Evolutionary conservation across 208 protist species (phyloP), one percentile per base, ranked within the genome.

Genomic region (Acanthamoeba royreba): DNA sequence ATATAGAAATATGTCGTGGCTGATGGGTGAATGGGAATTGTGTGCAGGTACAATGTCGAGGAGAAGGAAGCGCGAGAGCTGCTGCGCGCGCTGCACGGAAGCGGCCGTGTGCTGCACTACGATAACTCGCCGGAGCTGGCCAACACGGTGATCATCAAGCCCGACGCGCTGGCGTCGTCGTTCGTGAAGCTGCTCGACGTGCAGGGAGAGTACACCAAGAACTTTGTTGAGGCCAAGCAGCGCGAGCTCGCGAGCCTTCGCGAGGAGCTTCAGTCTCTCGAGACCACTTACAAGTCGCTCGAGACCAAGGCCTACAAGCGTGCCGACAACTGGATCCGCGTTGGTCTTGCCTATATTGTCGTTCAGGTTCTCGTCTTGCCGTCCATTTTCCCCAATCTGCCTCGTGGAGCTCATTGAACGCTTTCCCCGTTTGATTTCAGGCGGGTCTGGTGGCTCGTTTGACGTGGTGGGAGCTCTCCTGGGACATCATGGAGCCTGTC

Each of bases 391-490:
- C n/a, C n/a, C n/a, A n/a, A n/a, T n/a, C n/a, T n/a, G n/a, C n/a
- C n/a, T n/a, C n/a, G n/a, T n/a, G n/a, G n/a, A n/a, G n/a, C n/a
- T n/a, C n/a, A n/a, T n/a, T n/a, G n/a, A n/a, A n/a, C n/a, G n/a
- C n/a, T n/a, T n/a, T n/a, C n/a, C n/a, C n/a, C n/a, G n/a, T n/a
- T n/a, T n/a, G n/a, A n/a, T n/a, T 19, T 31, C 91, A 93, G 74
- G 93, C 45, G 22, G 93, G 22, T 46, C 17, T 93, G 52, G 38
- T 94, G 31, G 93, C 69, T 87, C 40, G 93, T 43, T 86, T 94
- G 19, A 94, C 93, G 38, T 94, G 93, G 93, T 94, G 93, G 93
- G 93, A 94, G 77, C 31, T 94, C 19, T 94, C 93, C 47, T 94
- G 93, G 93, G 93, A 94, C 86, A 93, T 94, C 42, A 92, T 94